Conservation (phyloP, 2,329 filamentous ascomycete species). For the Hortaea sp. region DNA sequence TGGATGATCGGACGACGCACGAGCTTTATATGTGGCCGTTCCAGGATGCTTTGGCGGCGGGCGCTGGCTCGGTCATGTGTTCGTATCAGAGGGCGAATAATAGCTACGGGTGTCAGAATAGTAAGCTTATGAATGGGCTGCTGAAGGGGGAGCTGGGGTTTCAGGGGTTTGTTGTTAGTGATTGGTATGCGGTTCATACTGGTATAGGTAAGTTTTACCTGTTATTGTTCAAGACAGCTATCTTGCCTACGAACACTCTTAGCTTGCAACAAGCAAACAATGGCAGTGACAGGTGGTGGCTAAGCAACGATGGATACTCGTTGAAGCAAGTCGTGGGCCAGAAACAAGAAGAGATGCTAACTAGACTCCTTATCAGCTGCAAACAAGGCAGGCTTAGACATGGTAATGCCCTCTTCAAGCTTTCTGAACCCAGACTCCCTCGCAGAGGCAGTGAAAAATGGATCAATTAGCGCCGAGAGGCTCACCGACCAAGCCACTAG, state of each 20-base stretch:
- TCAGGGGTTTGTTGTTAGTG: conserved; percentile 35
- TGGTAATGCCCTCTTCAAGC: conserved; percentile 15
- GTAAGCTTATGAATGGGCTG: conserved; percentile 48
- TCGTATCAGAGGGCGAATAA: conserved; percentile 65
- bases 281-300: too few relatives aligned
- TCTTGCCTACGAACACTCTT: too few relatives aligned
- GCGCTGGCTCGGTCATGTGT: conserved; percentile 60
- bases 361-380: conserved; percentile 9
- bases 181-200: conserved; percentile 22
- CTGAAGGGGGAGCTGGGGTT: conserved; percentile 51
- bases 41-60: conserved; percentile 56
- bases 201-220: too few relatives aligned
- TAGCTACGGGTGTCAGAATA: conserved; percentile 58
- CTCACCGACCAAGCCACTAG: conserved; percentile 22
- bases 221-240: too few relatives aligned
- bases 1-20: conserved; percentile 15
- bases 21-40: conserved; percentile 42
- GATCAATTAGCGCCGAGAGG: conserved; percentile 14
- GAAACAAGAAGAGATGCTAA: too few relatives aligned
- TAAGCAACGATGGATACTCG: too few relatives aligned
- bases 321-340: too few relatives aligned
- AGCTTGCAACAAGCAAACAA: too few relatives aligned
- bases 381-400: conserved; percentile 14
- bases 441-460: conserved; percentile 20
- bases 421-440: conserved; percentile 12